Base-by-base conservation (phyloP, 1,139 yeast genomes). In the Candida freyschussii region DNA sequence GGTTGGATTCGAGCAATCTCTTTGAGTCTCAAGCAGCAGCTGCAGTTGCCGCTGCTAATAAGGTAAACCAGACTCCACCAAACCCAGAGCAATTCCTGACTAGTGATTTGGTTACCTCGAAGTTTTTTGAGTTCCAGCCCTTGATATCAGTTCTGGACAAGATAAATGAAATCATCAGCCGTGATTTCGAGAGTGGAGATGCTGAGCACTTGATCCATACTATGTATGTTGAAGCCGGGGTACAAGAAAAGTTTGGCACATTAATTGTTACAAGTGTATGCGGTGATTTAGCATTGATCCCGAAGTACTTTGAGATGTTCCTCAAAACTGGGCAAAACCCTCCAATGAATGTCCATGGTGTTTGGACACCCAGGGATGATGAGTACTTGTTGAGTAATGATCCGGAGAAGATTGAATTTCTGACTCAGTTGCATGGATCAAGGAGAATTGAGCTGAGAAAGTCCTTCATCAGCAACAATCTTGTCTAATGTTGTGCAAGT, bases 321-420 rank as follows among this genome's bases (percentile, higher is more conserved):
- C 56, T 70, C 30, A 56, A 61, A 34, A 59, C 65, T 19, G 68
- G 67, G 15, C 60, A 60, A 24, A 60, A 67, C 34, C 69, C 71
- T 3, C 68, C 73, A 36, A 46, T 52, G 33, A 54, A 66, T 33
- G 62, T 62, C 14, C 60, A 67, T 13, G 75, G 75, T 24, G 65
- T 69, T 32, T 70, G 75, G 74, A 68, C 74, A 1, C 55, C 60
- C 21, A 67, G 63, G 29, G 72, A 69, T 52, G 75, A 70, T 40
- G 56, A 48, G 13, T 49, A 54, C 41, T 39, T 62, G 29, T 14
- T 11, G 37, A 38, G 51, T 12, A 53, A 51, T 17, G 53, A 52
- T 25, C 55, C 49, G 16, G 60, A 55, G 5, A 60, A 59, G 21
- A 26, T 60, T 32, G 54, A 53, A 24, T 40, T 46, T 27, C 38